Conservation (phyloP, 208 protist genomes). For the Crithidia acanthocephali region DNA sequence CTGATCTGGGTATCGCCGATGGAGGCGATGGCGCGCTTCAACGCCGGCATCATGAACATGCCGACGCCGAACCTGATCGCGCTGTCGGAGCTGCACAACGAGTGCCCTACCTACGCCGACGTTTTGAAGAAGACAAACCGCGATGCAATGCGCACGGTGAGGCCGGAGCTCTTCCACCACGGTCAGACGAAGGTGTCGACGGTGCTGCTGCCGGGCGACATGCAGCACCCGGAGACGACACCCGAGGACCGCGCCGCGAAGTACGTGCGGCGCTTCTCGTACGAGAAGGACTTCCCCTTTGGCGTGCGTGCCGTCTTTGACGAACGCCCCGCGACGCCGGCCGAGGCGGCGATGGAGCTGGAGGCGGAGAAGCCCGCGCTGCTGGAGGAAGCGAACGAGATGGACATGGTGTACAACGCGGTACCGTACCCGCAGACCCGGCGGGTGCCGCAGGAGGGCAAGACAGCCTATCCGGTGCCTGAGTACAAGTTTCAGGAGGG, state of each 20-base stretch:
- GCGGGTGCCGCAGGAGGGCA: constrained; percentile 30
- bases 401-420: constrained; percentile 78
- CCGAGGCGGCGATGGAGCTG: constrained; percentile 48
- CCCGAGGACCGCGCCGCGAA: constrained; percentile 62
- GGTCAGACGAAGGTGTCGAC: constrained; percentile 76
- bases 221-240: constrained; percentile 69
- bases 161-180: constrained; percentile 77
- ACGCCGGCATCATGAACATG: constrained; percentile 92
- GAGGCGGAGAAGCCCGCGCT: constrained; percentile 59
- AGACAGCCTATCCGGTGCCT: constrained; percentile 68
- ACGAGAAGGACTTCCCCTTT: constrained; percentile 87
- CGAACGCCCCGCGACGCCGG: constrained; percentile 63
- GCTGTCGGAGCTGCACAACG: constrained; percentile 85
- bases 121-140: constrained; percentile 59
- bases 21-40: constrained; percentile 90
- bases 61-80: constrained; percentile 86
- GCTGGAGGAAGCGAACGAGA: constrained; percentile 84
- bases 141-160: constrained; percentile 44
- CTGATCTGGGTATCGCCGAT: constrained; percentile 91
- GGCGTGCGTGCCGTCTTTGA: constrained; percentile 88
- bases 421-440: constrained; percentile 67
- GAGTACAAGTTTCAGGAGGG: constrained; percentile 78
- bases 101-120: constrained; percentile 81
- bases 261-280: constrained; percentile 81
- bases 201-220: constrained; percentile 81